Percentiles rank a stretch among this genome's conserved stretches.
Evolutionary conservation across 345 rosid genomes (phyloP).

Genomic region (Boechera stricta): DNA sequence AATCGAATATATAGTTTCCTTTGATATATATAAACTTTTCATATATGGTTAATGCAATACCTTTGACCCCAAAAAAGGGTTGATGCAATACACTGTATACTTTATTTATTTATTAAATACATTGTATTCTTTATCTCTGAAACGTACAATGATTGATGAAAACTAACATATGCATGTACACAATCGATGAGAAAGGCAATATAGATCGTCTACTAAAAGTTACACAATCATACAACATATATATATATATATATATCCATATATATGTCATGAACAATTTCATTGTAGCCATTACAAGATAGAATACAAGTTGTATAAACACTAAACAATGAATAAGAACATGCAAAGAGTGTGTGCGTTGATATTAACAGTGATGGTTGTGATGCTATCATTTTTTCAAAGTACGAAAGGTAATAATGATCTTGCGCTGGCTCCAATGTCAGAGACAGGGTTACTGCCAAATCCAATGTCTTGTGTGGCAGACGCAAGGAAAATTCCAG

Average conservation of each 20-base stretch:
- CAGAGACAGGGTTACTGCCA: background rate
- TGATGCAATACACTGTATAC: too few relatives aligned
- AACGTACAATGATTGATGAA: background rate
- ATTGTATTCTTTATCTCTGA: background rate
- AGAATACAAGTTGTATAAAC: background rate
- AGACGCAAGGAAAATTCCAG: background rate
- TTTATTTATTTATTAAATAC: background rate
- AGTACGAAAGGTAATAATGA: background rate
- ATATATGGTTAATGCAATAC: too few relatives aligned
- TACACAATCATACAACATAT: background rate
- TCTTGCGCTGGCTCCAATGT: background rate
- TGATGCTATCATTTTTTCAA: constrained; percentile 5
- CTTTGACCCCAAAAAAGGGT: too few relatives aligned
- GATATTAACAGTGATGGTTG: background rate
- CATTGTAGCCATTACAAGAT: background rate
- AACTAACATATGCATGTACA: background rate
- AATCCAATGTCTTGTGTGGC: background rate
- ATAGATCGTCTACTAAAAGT: background rate
- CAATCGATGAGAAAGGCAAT: background rate
- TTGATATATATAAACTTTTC: too few relatives aligned
- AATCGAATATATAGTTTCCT: too few relatives aligned
- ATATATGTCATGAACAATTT: background rate
- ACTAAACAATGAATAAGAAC: background rate
- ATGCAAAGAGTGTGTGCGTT: background rate
- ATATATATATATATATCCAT: constrained; percentile 12